A percentile compares a stretch with the other conserved stretches of the same genome.
Evolutionary conservation across 2,329 filamentous ascomycete genomes (phyloP).

Genomic region (Paracoccidioides lutzii): DNA sequence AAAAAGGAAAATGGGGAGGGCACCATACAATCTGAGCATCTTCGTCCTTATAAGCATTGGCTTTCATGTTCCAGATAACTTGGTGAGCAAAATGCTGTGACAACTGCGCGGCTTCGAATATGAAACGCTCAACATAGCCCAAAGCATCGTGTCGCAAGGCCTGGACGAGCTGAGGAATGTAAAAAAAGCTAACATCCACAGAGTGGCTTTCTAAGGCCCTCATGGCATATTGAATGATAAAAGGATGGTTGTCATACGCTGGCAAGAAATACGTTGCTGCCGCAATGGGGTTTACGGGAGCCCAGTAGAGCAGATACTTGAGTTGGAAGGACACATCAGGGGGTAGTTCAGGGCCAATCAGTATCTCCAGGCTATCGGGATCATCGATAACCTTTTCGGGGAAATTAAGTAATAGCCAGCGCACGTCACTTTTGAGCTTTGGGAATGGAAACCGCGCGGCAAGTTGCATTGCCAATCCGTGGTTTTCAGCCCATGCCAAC

Average conservation of each 20-base stretch:
- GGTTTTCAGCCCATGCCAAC: slow-evolving; percentile 76
- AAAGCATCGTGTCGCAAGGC: slow-evolving; percentile 82
- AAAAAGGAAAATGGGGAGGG: slow-evolving; percentile 3
- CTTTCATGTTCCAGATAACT: slow-evolving; percentile 99
- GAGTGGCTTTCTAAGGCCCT: slow-evolving; percentile 84
- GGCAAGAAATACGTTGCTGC: slow-evolving; percentile 90
- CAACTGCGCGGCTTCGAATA: slow-evolving; percentile 89
- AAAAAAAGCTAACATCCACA: slow-evolving; percentile 97
- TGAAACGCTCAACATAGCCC: slow-evolving; percentile 92
- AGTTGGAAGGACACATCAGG: slow-evolving; percentile 71
- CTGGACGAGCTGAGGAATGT: slow-evolving; percentile 96
- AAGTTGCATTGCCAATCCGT: slow-evolving; percentile 78
- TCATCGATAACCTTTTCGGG: slow-evolving; percentile 72
- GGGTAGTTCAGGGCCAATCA: slow-evolving; percentile 66
- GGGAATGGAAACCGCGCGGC: slow-evolving; percentile 64
- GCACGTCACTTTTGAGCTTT: slow-evolving; percentile 60
- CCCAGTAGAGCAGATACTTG: slow-evolving; percentile 91
- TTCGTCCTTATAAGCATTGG: slow-evolving; percentile 95
- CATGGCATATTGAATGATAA: slow-evolving; percentile 93
- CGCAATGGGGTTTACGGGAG: slow-evolving; percentile 80
- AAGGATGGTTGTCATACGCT: slow-evolving; percentile 79
- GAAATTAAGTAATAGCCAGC: slow-evolving; percentile 66
- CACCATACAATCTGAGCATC: slow-evolving; percentile 63
- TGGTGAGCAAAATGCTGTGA: slow-evolving; percentile 98
- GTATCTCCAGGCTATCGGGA: slow-evolving; percentile 67